Base-by-base conservation (phyloP, 208 protist species). In the Trypanosoma mega region DNA sequence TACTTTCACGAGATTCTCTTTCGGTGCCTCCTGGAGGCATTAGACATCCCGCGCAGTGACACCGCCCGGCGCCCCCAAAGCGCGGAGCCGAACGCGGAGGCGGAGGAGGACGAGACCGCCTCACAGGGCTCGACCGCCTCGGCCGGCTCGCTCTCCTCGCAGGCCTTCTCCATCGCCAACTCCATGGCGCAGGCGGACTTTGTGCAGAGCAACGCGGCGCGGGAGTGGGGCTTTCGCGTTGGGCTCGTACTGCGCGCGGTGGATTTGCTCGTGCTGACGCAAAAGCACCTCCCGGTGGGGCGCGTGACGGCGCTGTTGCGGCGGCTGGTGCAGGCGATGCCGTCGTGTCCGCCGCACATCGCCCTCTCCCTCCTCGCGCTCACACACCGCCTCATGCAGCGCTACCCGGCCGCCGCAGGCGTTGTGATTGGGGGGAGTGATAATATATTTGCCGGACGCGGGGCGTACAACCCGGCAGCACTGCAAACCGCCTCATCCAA, bases 1-100 rank as follows among this genome's bases (percentile, higher is more conserved):
- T 94, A 93, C 77, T 96, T 96, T 57, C 90, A 96, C 61, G 90
- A 96, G 70, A 75, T 94, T 7, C 79, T 96, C 34, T 96, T 91
- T 56, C 72, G 76, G 51, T 96, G 87, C 62, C 73, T 96, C 16
- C 52, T 72, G 48, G 82, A 92, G 65, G 90, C 90, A 30, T 79
- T 96, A 37, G 58, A 69, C 21, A 79, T 94, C 56, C 90, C 90
- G 7, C 50, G 55, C 36, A 65, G 71, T 27, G 81, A 90, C 59
- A 68, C 43, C 5, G 48, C 14, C 16, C 71, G 73, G 36, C 75
- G 87, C 46, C 37, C 54, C 23, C 50, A 59, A 23, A 72, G 52
- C 11, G 34, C 44, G 54, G 47, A 66, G 33, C 72, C 68, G 50
- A 69, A 65, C n/a, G n/a, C n/a, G 23, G 68, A 64, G 36, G 63